Evolutionary conservation across 177 flowering plant genomes (phyloP).

Genomic region (Vitis hybrid): DNA sequence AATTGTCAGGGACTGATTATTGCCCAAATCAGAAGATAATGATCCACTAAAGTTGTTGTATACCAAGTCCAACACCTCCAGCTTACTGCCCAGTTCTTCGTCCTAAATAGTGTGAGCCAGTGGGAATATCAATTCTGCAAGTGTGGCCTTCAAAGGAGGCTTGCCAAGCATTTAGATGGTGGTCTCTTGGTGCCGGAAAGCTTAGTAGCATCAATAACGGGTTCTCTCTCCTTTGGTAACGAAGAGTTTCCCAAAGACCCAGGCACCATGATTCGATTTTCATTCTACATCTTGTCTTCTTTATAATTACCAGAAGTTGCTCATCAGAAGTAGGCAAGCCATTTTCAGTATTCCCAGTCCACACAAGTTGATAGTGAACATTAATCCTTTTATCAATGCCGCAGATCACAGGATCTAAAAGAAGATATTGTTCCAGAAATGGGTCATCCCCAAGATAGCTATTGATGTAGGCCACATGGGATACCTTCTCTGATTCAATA

Average conservation of each 20-base stretch:
- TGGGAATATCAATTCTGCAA: conserved; percentile 32
- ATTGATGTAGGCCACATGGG: conserved; percentile 78
- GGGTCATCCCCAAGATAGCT: conserved; percentile 74
- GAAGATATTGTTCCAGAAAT: conserved; percentile 72
- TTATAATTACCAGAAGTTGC: conserved; percentile 32
- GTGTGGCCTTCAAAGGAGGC: conserved; percentile 28
- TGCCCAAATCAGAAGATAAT: conserved; percentile 48
- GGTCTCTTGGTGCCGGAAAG: conserved; percentile 58
- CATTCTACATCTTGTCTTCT: conserved; percentile 56
- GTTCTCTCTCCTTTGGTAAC: conserved; percentile 39
- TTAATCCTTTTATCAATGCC: conserved; percentile 25
- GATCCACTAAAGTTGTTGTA: conserved; percentile 61
- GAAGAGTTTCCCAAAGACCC: conserved; percentile 31
- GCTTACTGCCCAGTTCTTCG: conserved; percentile 6
- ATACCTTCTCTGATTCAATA: conserved; percentile 64
- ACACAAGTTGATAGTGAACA: conserved; percentile 25
- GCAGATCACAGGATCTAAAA: conserved; percentile 45
- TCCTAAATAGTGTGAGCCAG: conserved; percentile 15
- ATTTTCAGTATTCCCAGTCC: conserved; percentile 34
- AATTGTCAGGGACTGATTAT: conserved; percentile 37
- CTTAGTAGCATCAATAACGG: conserved; percentile 25
- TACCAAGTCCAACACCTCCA: conserved; percentile 66
- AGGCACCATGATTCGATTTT: conserved; percentile 31
- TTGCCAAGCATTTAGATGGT: conserved; percentile 30
- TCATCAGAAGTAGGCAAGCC: conserved; percentile 34